Evolutionary conservation across 768 basidiomycete genomes (phyloP).

Genomic region (Inosperma sp.): DNA sequence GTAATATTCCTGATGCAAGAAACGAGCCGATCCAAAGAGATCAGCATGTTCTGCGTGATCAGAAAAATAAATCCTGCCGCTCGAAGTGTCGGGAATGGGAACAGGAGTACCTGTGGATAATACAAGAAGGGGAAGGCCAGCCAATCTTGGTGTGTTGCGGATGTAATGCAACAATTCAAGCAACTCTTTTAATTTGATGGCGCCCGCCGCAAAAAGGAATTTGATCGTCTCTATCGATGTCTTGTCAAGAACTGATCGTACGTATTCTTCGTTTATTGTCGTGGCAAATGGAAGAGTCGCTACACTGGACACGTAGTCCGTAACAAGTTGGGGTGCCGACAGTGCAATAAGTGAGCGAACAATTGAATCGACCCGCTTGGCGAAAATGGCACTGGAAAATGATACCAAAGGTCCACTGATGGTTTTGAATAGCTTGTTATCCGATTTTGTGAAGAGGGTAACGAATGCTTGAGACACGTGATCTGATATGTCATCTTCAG

Average conservation of each 20-base stretch:
- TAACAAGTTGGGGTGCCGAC: not conserved
- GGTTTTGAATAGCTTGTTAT: slow-evolving; percentile 7
- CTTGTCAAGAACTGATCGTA: not conserved
- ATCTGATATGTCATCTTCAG: slow-evolving; percentile 13
- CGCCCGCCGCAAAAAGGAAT: not conserved
- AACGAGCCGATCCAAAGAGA: slow-evolving; percentile 7
- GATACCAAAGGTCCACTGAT: not conserved
- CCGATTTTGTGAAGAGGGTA: not conserved
- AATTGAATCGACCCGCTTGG: not conserved
- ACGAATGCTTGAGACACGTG: slow-evolving; percentile 21
- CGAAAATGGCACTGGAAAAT: not conserved
- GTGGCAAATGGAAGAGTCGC: not conserved
- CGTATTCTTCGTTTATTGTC: not conserved
- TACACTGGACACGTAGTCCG: not conserved
- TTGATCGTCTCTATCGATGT: not conserved
- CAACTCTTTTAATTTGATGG: not conserved
- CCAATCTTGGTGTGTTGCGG: not conserved
- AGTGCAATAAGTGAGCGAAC: not conserved
- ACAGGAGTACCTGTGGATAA: not conserved
- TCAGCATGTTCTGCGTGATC: not conserved
- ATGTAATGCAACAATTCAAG: slow-evolving; percentile 8
- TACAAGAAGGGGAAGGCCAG: slow-evolving; percentile 12
- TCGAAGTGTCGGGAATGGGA: not conserved
- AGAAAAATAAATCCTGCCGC: slow-evolving; percentile 3
- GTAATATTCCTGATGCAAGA: slow-evolving; percentile 1